Evolutionary conservation across 1,284 basidiomycete genomes (phyloP), one percentile per base, ranked within the genome.

Genomic region (Sanghuangporus sanghuang): DNA sequence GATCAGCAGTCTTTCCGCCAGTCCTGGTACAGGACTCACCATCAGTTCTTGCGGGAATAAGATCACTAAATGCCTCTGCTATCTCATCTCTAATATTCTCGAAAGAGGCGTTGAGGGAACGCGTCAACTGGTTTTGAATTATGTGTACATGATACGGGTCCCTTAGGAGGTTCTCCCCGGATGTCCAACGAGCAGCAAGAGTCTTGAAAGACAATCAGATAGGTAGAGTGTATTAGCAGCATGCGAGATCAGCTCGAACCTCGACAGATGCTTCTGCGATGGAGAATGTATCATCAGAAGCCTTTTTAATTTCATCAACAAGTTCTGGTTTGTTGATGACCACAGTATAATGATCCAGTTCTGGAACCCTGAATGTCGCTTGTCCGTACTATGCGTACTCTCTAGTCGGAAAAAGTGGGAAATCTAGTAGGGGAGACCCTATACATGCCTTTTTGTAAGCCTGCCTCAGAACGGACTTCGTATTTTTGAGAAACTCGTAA

Each of bases 261-360:
- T 75, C 72, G 1, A 61, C 56, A 0, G 67, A 35, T 0, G 71
- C 71, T 14, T 66, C 71, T 1, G 46, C 14, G 18, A 71, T 67
- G 2, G 71, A 72, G 11, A 77, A 67, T 6, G 69, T 64, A 21
- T 73, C 65, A 18, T 76, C 75, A 4, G 74, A 71, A 7, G 74
- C 74, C 50, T 71, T 74, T 11, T 69, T 68, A 8, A 77, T 42
- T 23, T 77, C 75, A 1, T 76, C 74, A 12, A 76, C 65, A 18
- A 69, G 64, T 49, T 70, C 58, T 4, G 65, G 64, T 4, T 65
- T 61, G 2, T 68, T 69, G 6, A 72, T 65, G 9, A 75, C 58
- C 38, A 76, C 66, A 0, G 67, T 66, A 75, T 73, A 77, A 1
- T 62, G 59, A 14, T 60, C 61, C 6, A 71, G 57, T 11, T 65